Conservation (phyloP, 1,284 basidiomycete species). For the Trametes hirsuta region DNA sequence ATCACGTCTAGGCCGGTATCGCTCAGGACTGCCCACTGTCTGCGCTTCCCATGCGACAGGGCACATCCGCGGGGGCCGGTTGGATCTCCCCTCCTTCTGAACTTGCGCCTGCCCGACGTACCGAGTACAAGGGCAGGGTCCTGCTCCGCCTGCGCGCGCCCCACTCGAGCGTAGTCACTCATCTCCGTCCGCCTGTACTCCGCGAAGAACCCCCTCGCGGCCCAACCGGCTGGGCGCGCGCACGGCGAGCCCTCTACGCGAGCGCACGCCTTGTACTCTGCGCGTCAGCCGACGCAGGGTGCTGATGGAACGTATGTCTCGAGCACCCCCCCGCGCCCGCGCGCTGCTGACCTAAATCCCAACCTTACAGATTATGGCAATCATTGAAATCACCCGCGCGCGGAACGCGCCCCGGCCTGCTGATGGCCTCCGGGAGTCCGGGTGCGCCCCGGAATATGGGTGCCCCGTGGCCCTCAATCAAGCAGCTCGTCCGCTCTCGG, state of each 20-base stretch:
- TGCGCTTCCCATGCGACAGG: conserved; percentile 5
- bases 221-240: not conserved
- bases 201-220: conserved; percentile 10
- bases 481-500: conserved; percentile 13
- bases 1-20: not conserved
- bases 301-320: conserved; percentile 25
- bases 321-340: conserved; percentile 14
- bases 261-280: conserved; percentile 19
- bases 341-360: conserved; percentile 26
- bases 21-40: not conserved
- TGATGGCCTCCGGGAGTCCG: conserved; percentile 8
- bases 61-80: conserved; percentile 3
- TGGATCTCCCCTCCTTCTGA: conserved; percentile 9
- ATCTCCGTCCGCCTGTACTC: conserved; percentile 19
- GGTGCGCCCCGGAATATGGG: conserved; percentile 9
- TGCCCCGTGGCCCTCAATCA: conserved; percentile 21
- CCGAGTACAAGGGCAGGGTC: conserved; percentile 22
- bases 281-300: conserved; percentile 18
- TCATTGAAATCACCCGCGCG: conserved; percentile 9
- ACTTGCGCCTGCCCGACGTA: conserved; percentile 9
- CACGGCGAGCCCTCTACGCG: conserved; percentile 5
- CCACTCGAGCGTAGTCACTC: conserved; percentile 6
- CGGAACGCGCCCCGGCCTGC: not conserved
- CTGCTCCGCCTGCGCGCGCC: conserved; percentile 8
- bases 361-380: conserved; percentile 21